phyloP scores from a whole-genome alignment of 1,284 basidiomycete species.

The Schizophyllum commune region DNA sequence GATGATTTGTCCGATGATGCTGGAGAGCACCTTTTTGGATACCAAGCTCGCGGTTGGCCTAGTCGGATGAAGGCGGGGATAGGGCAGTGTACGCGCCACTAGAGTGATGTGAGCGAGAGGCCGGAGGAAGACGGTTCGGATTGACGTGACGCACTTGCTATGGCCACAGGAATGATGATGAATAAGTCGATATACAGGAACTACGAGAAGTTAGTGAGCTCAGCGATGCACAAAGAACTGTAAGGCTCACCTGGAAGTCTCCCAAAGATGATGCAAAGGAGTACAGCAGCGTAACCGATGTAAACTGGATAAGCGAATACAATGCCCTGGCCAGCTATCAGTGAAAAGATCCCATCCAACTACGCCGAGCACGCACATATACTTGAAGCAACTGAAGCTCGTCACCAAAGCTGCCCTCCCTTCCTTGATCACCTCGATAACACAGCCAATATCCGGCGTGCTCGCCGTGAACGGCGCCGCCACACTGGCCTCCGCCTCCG shows the following conservation, averaged over 20 bases:
- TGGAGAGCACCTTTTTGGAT: conserved; percentile 91
- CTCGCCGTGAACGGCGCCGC: conserved; percentile 96
- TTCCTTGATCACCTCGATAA: conserved; percentile 94
- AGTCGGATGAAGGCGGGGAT: conserved; percentile 80
- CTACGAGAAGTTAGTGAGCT: conserved; percentile 29
- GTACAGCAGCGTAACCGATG: conserved; percentile 86
- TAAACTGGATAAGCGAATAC: conserved; percentile 89
- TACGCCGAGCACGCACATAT: conserved; percentile 67
- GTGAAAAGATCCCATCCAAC: not conserved
- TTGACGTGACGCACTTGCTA: conserved; percentile 72
- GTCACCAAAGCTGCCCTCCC: conserved; percentile 94
- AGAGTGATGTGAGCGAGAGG: conserved; percentile 8
- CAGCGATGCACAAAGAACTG: no score
- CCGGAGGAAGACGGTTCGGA: conserved; percentile 8
- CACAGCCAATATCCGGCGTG: conserved; percentile 92
- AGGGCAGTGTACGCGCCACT: conserved; percentile 96
- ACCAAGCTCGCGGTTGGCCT: conserved; percentile 95
- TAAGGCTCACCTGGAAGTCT: conserved; percentile 78
- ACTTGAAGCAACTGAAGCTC: conserved; percentile 99
- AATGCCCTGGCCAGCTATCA: conserved; percentile 52
- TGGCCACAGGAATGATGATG: conserved; percentile 94
- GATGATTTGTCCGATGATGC: conserved; percentile 89
- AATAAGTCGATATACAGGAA: conserved; percentile 98
- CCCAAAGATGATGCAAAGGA: conserved; percentile 94
- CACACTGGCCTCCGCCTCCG: conserved; percentile 98